Percentiles rank a stretch among this genome's conserved stretches.
Evolutionary conservation across 768 basidiomycete species (phyloP).

Genomic region (Lentinula sp.): DNA sequence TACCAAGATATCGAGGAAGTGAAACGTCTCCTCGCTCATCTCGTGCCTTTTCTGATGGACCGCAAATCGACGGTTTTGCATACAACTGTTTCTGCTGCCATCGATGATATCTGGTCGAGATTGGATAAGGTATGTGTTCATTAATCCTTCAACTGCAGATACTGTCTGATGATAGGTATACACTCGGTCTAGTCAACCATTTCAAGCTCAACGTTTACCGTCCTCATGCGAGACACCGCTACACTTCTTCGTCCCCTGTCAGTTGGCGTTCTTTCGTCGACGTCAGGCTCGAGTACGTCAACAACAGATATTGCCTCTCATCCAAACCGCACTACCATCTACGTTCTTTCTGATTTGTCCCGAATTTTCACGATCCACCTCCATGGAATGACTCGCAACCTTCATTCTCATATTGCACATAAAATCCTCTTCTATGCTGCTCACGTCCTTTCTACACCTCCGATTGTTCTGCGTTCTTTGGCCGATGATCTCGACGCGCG

Average conservation of each 20-base stretch:
- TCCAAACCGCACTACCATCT: constrained; percentile 17
- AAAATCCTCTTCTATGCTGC: constrained; percentile 47
- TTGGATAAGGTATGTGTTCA: constrained; percentile 40
- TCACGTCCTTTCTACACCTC: constrained; percentile 44
- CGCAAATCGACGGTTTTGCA: constrained; percentile 52
- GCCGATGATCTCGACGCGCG: too few relatives aligned
- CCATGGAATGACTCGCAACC: neutral
- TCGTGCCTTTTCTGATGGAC: constrained; percentile 62
- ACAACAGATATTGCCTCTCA: constrained; percentile 11
- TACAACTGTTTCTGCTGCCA: constrained; percentile 39
- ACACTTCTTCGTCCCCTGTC: constrained; percentile 45
- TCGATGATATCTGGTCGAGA: constrained; percentile 65
- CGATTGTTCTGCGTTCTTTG: constrained; percentile 1
- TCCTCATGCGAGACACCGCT: constrained; percentile 53
- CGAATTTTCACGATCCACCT: constrained; percentile 25
- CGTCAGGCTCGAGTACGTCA: neutral
- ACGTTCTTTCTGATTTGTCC: constrained; percentile 51
- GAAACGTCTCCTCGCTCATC: constrained; percentile 37
- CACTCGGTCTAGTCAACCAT: constrained; percentile 6
- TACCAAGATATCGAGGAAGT: constrained; percentile 42
- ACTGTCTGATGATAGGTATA: too few relatives aligned
- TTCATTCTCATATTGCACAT: constrained; percentile 33
- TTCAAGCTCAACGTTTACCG: constrained; percentile 35
- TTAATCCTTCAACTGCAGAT: neutral
- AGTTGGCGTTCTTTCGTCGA: constrained; percentile 12